Conservation (phyloP, 169 alveolate species). For the Perkinsus chesapeaki region DNA sequence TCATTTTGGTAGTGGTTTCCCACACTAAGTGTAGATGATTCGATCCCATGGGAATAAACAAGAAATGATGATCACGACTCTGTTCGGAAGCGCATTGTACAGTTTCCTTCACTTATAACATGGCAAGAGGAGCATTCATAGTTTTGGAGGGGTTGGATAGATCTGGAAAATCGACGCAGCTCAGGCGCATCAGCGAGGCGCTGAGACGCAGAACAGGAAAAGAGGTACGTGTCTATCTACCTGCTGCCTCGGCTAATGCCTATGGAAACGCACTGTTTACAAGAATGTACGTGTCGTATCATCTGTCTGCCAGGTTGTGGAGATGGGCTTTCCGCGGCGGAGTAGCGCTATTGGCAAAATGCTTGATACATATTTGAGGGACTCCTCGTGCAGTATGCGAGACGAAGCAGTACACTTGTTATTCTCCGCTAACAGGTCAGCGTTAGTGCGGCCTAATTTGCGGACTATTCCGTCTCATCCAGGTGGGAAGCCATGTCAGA, state of each 20-base stretch:
- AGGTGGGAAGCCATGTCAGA: neutral
- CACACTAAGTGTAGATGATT: too few species aligned
- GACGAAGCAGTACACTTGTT: constrained; percentile 64
- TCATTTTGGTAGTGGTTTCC: too few species aligned
- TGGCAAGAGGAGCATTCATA: neutral
- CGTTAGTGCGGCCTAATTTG: neutral
- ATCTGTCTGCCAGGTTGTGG: neutral
- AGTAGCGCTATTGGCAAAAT: constrained; percentile 39
- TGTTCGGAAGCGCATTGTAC: too few species aligned
- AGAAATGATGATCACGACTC: too few species aligned
- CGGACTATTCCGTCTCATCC: neutral
- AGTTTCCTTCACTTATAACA: too few species aligned
- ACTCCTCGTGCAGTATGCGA: constrained; percentile 26
- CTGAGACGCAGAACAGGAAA: neutral
- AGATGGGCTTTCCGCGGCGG: neutral
- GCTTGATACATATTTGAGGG: constrained; percentile 51
- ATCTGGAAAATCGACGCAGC: neutral
- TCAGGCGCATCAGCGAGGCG: neutral
- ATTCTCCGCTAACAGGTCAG: constrained; percentile 77
- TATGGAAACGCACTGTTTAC: neutral
- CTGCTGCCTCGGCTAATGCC: too few species aligned
- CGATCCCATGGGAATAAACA: too few species aligned
- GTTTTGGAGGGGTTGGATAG: neutral
- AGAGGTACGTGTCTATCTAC: neutral
- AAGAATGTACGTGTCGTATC: too few species aligned